These are phyloP conservation scores for Ramalina peruviana DNA, from an alignment of 495 filamentous ascomycete genomes.

Conservation along the genomic window DNA sequence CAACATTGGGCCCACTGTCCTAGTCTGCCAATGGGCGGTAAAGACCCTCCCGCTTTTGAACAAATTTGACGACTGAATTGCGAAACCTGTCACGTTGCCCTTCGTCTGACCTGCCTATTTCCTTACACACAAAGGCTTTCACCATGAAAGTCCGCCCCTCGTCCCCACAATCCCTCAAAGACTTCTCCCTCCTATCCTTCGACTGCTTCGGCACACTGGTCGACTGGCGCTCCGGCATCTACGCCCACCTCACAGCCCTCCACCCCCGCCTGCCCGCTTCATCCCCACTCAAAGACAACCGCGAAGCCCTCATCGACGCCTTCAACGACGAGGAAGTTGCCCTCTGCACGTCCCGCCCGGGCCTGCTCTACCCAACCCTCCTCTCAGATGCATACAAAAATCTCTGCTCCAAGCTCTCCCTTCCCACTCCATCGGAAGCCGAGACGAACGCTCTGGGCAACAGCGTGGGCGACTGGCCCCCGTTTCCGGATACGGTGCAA, in stretches of 20 bases:
- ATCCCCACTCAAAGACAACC: conserved; percentile 28
- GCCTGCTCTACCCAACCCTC: conserved; percentile 42
- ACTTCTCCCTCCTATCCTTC: conserved; percentile 47
- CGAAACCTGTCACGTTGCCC: too few relatives aligned
- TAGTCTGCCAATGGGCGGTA: too few relatives aligned
- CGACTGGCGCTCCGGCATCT: conserved; percentile 50
- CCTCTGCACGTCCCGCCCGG: conserved; percentile 36
- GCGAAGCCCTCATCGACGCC: conserved; percentile 18
- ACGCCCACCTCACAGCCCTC: conserved; percentile 28
- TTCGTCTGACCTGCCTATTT: too few relatives aligned
- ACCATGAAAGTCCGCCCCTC: conserved; percentile 10
- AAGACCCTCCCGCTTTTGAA: too few relatives aligned
- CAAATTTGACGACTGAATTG: too few relatives aligned
- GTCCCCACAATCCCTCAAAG: conserved; percentile 15
- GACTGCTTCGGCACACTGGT: conserved; percentile 77
- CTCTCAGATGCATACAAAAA: conserved; percentile 34
- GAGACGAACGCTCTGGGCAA: conserved; percentile 33
- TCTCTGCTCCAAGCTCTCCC: conserved; percentile 29
- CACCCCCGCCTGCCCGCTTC: conserved; percentile 25
- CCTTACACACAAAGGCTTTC: too few relatives aligned
- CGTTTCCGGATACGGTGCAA: conserved; percentile 50
- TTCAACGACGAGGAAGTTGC: conserved; percentile 30
- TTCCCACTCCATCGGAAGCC: conserved; percentile 21
- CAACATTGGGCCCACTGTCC: too few relatives aligned
- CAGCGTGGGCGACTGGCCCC: conserved; percentile 44